Evolutionary conservation across 176 grass and related monocot species (phyloP).

Genomic region (Leersia perrieri): DNA sequence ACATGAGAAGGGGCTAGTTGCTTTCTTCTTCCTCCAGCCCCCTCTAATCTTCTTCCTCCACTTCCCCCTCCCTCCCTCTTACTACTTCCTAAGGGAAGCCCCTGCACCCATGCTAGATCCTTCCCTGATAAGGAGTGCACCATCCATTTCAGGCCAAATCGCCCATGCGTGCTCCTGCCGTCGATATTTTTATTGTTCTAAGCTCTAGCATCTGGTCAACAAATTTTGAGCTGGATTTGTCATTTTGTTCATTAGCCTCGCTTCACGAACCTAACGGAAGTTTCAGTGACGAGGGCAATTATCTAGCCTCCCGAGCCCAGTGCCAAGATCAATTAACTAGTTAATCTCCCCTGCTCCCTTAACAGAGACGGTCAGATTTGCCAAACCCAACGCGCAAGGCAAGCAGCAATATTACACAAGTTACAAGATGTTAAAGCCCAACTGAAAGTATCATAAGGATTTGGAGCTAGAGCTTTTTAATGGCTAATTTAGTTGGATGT

Average conservation of each 20-base stretch:
- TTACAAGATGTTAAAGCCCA: not conserved
- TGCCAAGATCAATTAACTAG: not conserved
- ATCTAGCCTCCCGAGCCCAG: not conserved
- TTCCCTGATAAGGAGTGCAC: not conserved
- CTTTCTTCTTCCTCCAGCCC: too few relatives aligned
- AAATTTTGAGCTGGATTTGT: not conserved
- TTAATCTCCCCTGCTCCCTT: not conserved
- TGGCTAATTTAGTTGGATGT: too few relatives aligned
- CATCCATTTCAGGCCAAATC: not conserved
- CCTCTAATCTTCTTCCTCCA: too few relatives aligned
- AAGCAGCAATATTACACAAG: constrained; percentile 4
- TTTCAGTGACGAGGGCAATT: constrained; percentile 8
- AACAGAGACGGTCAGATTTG: not conserved
- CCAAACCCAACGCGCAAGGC: not conserved
- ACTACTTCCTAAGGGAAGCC: too few relatives aligned
- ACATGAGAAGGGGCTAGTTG: too few relatives aligned
- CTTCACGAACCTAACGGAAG: constrained; percentile 1
- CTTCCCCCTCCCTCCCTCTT: too few relatives aligned
- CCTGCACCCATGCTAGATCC: too few relatives aligned
- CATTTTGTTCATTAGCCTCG: not conserved
- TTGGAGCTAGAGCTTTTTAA: not conserved
- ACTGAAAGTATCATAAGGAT: not conserved
- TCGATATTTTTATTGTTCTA: not conserved
- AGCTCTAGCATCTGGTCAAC: not conserved
- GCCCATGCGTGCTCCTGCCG: not conserved